A percentile compares a stretch with the other conserved stretches of the same genome.
phyloP scores from a whole-genome alignment of 169 alveolate genomes.

The Babesia gibsoni region DNA sequence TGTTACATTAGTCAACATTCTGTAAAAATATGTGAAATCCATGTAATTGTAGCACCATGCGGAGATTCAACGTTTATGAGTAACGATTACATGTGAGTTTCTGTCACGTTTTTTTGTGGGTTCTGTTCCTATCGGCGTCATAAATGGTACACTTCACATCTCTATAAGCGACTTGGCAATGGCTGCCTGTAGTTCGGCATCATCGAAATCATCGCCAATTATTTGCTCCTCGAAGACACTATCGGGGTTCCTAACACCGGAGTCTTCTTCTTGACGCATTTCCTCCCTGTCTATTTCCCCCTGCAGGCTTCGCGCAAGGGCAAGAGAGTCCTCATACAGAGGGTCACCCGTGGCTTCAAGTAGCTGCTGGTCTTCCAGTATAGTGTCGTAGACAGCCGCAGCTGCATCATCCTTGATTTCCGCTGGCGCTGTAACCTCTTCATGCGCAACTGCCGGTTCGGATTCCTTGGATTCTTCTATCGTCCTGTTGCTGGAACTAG shows the following conservation, averaged over 20 bases:
- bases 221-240: slow-evolving; percentile 39
- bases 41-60: too few relatives aligned
- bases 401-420: neutral
- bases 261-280: neutral
- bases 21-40: too few relatives aligned
- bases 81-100: too few relatives aligned
- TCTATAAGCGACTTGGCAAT: slow-evolving; percentile 63
- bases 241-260: slow-evolving; percentile 51
- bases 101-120: too few relatives aligned
- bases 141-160: too few relatives aligned
- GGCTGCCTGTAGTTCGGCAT: slow-evolving; percentile 60
- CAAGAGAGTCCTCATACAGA: slow-evolving; percentile 51
- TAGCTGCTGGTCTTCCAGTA: neutral
- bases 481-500: neutral
- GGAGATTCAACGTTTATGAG: too few relatives aligned
- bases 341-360: slow-evolving; percentile 26
- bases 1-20: too few relatives aligned
- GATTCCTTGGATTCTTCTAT: neutral
- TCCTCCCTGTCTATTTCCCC: slow-evolving; percentile 43
- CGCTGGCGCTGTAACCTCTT: neutral
- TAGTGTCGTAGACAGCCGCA: neutral
- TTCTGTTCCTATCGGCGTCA: too few relatives aligned
- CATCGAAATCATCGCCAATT: slow-evolving; percentile 25
- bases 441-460: neutral
- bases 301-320: slow-evolving; percentile 61